Conservation (phyloP, 306 rosid genomes). For the Datisca glomerata region DNA sequence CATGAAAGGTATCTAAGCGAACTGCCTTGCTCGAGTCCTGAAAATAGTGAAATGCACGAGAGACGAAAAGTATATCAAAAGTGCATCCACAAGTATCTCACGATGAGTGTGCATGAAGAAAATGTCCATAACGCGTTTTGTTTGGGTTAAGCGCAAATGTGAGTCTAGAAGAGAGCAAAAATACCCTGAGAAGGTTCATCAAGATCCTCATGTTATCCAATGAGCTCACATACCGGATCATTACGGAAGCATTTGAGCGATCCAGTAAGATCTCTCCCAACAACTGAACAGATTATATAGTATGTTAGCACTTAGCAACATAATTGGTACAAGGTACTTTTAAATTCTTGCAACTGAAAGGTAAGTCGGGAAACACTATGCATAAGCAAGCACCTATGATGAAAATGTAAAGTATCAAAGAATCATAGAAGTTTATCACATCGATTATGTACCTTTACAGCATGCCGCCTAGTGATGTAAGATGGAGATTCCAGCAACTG, state of each 20-base stretch:
- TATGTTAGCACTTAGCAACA: too few relatives aligned
- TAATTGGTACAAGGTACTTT: too few relatives aligned
- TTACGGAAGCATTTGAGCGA: constrained; percentile 8
- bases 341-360: too few relatives aligned
- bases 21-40: not conserved
- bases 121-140: not conserved
- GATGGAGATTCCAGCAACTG: constrained; percentile 17
- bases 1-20: constrained; percentile 5
- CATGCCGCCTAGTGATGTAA: constrained; percentile 31
- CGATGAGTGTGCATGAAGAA: not conserved
- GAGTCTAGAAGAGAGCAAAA: not conserved
- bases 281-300: too few relatives aligned
- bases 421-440: too few relatives aligned
- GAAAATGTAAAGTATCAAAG: too few relatives aligned
- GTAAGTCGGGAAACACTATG: too few relatives aligned
- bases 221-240: constrained; percentile 15
- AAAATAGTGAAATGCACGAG: not conserved
- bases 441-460: constrained; percentile 27
- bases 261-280: constrained; percentile 9
- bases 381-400: too few relatives aligned
- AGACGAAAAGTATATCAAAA: not conserved
- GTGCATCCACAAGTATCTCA: not conserved
- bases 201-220: constrained; percentile 13
- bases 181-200: constrained; percentile 18
- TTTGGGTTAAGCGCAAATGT: not conserved